Evolutionary conservation across 2,329 filamentous ascomycete species (phyloP), one percentile per base, ranked within the genome.

Genomic region (Calonectria leucothoes): DNA sequence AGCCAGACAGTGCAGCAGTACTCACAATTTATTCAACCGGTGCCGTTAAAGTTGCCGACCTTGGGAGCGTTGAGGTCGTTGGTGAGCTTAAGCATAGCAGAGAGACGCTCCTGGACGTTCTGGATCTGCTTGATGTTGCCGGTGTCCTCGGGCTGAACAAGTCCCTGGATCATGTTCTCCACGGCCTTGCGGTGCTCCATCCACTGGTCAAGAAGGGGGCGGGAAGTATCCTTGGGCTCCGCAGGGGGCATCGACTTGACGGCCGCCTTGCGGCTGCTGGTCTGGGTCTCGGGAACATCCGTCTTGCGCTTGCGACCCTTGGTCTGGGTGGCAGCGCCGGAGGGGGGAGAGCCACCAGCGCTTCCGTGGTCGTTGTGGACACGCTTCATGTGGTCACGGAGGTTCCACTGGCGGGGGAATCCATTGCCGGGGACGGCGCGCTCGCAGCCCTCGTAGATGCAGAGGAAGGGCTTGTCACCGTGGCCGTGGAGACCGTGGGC

Each of bases 401-500:
- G 91, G 86, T 98, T 98, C 95, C 97, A 98, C 81, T 96, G 93
- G 80, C 96, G 93, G 45, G 96, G 96, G 82, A 98, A 98, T 79
- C 96, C 96, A 83, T 96, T 95, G 80, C 95, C 95, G 29, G 91
- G 88, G 39, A 93, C 88, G 71, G 95, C 92, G 76, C 96, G 93
- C 82, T 98, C 95, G 82, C 96, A 98, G 74, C 94, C 95, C 33
- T 93, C 89, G 84, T 96, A 97, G 73, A 93, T 91, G 90, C 96
- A 98, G 66, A 97, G 91, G 83, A 96, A 96, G 17, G 96, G 96
- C 85, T 97, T 96, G 81, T 96, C 94, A 75, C 96, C 96, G 80
- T 98, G 96, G 76, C 96, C 96, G 83, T 98, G 96, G 90, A 98
- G 94, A 79, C 95, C 96, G 83, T 98, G 96, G 65, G 96, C 96